Evolutionary conservation across 2,329 filamentous ascomycete genomes (phyloP).

Genomic region (Aphanocladium album): DNA sequence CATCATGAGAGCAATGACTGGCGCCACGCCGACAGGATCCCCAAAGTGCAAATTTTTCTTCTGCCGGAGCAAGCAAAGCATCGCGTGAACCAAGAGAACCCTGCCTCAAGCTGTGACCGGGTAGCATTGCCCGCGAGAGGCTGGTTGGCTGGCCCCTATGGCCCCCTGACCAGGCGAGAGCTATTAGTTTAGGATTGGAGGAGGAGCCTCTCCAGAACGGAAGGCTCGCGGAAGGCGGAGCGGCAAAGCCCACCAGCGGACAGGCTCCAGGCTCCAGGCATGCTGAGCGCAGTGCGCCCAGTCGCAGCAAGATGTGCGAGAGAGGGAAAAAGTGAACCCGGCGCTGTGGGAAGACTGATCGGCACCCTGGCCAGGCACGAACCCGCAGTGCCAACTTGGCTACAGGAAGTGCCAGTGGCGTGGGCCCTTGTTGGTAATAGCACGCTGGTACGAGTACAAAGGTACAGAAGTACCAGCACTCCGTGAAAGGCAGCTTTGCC

Average conservation of each 20-base stretch:
- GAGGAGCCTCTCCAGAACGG: neutral
- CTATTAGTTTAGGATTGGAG: neutral
- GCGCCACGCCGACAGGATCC: neutral
- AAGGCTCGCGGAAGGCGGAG: constrained; percentile 8
- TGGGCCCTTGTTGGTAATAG: neutral
- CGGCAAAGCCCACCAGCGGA: constrained; percentile 2
- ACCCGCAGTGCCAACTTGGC: constrained; percentile 3
- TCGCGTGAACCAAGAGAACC: neutral
- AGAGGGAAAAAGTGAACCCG: constrained; percentile 8
- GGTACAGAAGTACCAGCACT: neutral
- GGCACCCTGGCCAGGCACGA: neutral
- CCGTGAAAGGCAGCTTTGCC: neutral
- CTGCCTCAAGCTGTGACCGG: neutral
- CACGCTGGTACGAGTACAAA: neutral
- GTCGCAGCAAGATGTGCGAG: neutral
- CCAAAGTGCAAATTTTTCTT: neutral
- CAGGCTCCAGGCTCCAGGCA: neutral
- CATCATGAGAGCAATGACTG: neutral
- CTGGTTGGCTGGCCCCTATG: neutral
- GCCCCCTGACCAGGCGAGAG: neutral
- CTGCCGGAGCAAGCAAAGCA: neutral
- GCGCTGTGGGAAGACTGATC: constrained; percentile 11
- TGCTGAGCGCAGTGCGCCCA: neutral
- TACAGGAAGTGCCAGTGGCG: neutral
- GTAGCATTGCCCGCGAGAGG: neutral